Conservation (phyloP, 257 asterid species). For the Verbena officinalis region DNA sequence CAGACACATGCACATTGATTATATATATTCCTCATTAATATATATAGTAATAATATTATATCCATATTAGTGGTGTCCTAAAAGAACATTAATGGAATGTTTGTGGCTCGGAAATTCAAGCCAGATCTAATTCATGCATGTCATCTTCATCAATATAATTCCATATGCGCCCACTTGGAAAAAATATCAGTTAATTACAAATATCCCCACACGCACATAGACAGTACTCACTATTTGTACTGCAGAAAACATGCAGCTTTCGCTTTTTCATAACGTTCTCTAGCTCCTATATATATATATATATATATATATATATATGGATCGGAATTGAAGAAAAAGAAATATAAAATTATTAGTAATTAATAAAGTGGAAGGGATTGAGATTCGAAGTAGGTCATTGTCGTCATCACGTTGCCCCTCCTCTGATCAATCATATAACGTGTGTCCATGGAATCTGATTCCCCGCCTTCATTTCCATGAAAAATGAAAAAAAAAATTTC, state of each 20-base stretch:
- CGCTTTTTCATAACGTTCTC: constrained; percentile 33
- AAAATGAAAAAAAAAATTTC: not conserved
- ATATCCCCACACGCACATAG: constrained; percentile 8
- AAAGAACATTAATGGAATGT: constrained; percentile 9
- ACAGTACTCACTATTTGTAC: not conserved
- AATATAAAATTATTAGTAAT: not conserved
- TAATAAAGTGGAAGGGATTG: constrained; percentile 31
- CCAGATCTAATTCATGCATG: constrained; percentile 40
- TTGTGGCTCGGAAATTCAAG: constrained; percentile 45
- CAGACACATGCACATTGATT: too few relatives aligned
- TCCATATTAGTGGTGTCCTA: not conserved
- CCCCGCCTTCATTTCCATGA: constrained; percentile 22
- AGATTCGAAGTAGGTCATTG: constrained; percentile 38
- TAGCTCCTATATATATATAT: not conserved
- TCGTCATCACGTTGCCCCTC: constrained; percentile 31
- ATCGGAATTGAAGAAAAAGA: not conserved
- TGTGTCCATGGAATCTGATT: constrained; percentile 55
- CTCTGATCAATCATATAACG: constrained; percentile 33
- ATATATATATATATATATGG: not conserved
- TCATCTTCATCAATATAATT: constrained; percentile 6
- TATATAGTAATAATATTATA: not conserved
- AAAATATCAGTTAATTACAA: too few relatives aligned
- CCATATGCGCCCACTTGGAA: constrained; percentile 21
- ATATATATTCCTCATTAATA: not conserved
- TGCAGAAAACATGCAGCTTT: constrained; percentile 41